These are phyloP conservation scores for Cucurbita pepo DNA, from an alignment of 306 rosid species.

Conservation along the genomic window DNA sequence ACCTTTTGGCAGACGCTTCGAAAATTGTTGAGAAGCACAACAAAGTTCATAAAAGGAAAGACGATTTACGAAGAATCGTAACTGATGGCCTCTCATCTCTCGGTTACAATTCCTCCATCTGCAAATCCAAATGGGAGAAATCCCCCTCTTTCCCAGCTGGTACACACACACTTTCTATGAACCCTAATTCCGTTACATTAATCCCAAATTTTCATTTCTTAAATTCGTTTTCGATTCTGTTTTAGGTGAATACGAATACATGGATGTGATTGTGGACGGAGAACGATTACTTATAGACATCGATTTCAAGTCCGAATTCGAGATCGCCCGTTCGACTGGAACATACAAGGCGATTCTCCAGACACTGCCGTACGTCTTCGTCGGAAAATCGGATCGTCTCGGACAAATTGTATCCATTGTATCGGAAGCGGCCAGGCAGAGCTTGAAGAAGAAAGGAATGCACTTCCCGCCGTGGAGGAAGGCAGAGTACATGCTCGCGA, in stretches of 20 bases:
- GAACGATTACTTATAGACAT: slow-evolving; percentile 71
- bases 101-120: slow-evolving; percentile 64
- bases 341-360: slow-evolving; percentile 67
- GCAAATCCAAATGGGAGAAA: slow-evolving; percentile 90
- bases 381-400: slow-evolving; percentile 76
- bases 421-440: slow-evolving; percentile 73
- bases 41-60: slow-evolving; percentile 48
- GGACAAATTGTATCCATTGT: slow-evolving; percentile 53
- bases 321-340: slow-evolving; percentile 85
- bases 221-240: neutral
- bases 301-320: slow-evolving; percentile 92
- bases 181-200: neutral
- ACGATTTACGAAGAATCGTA: slow-evolving; percentile 55
- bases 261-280: slow-evolving; percentile 59
- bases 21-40: slow-evolving; percentile 61
- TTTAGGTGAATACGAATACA: slow-evolving; percentile 87
- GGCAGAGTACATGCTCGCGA: slow-evolving; percentile 77
- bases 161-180: slow-evolving; percentile 2
- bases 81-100: slow-evolving; percentile 46
- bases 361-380: slow-evolving; percentile 66
- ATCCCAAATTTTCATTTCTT: neutral
- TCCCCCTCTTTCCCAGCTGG: slow-evolving; percentile 65
- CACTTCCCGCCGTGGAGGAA: slow-evolving; percentile 95
- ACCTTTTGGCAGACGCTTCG: slow-evolving; percentile 80
- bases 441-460: slow-evolving; percentile 95